A percentile compares a stretch with the other conserved stretches of the same genome.
These are phyloP conservation scores for Triglochin maritima DNA, from an alignment of 106 monocot genomes.

Conservation along the genomic window DNA sequence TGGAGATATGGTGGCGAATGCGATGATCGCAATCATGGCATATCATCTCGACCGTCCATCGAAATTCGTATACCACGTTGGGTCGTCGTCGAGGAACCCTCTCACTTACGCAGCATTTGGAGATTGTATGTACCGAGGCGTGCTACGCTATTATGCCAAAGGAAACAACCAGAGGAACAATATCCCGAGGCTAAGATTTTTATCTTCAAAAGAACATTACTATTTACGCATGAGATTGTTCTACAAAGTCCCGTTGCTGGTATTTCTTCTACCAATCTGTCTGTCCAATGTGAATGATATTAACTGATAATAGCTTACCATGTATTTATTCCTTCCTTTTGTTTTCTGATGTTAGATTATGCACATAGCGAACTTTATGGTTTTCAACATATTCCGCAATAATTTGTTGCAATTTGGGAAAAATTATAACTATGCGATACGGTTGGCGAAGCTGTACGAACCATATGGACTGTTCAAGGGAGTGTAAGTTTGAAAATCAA, in stretches of 20 bases:
- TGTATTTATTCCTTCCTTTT: background rate
- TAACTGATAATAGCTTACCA: background rate
- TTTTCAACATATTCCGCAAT: slow-evolving; percentile 1
- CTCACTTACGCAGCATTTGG: background rate
- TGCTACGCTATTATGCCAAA: background rate
- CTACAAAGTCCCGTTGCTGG: slow-evolving; percentile 3
- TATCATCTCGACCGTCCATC: background rate
- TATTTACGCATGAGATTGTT: slow-evolving; percentile 1
- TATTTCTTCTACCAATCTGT: background rate
- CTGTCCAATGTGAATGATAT: background rate
- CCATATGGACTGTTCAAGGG: slow-evolving; percentile 8
- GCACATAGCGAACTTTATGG: background rate
- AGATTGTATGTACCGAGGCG: slow-evolving; percentile 13
- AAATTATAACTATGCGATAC: slow-evolving; percentile 8
- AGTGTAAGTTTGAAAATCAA: background rate
- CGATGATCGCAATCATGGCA: slow-evolving; percentile 9
- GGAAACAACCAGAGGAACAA: slow-evolving; percentile 17
- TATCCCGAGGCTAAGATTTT: background rate
- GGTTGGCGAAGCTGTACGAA: slow-evolving; percentile 5
- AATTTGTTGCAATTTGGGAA: background rate
- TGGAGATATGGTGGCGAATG: slow-evolving; percentile 11
- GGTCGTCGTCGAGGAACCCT: slow-evolving; percentile 11
- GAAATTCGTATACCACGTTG: slow-evolving; percentile 8
- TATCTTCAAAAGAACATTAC: background rate
- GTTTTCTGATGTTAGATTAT: slow-evolving; percentile 1